These are phyloP conservation scores for Staphylotrichum longicolle DNA, from an alignment of 495 filamentous ascomycete species.

Conservation along the genomic window DNA sequence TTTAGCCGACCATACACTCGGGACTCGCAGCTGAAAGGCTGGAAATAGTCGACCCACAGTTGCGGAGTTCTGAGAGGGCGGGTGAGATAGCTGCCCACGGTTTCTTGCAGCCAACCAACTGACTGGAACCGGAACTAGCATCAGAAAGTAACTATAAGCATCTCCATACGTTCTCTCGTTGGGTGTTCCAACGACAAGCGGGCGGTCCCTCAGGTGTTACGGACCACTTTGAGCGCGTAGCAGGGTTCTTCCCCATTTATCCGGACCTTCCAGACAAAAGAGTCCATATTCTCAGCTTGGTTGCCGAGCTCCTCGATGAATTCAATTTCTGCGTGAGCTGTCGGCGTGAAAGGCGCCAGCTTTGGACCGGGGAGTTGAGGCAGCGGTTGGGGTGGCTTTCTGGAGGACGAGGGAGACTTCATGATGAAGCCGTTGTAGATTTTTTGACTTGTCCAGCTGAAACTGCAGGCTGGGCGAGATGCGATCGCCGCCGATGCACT, in stretches of 20 bases:
- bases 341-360: conserved; percentile 12
- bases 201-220: neutral
- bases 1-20: conserved; percentile 25
- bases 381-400: neutral
- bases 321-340: conserved; percentile 10
- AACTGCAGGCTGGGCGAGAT: no score
- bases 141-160: no score
- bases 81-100: neutral
- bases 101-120: neutral
- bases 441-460: no score
- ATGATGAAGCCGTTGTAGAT: no score
- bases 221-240: conserved; percentile 15
- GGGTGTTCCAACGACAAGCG: no score
- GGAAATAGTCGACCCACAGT: conserved; percentile 14
- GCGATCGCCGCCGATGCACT: no score
- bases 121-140: neutral
- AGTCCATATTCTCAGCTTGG: neutral
- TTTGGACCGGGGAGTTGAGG: conserved; percentile 16
- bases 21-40: conserved; percentile 23
- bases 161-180: no score
- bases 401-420: no score
- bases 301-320: conserved; percentile 11
- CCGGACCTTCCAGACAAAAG: conserved; percentile 16
- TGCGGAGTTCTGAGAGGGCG: neutral
- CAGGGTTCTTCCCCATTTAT: neutral